Evolutionary conservation across 345 rosid genomes (phyloP), one percentile per base, ranked within the genome.

Genomic region (Lepidium africanum): DNA sequence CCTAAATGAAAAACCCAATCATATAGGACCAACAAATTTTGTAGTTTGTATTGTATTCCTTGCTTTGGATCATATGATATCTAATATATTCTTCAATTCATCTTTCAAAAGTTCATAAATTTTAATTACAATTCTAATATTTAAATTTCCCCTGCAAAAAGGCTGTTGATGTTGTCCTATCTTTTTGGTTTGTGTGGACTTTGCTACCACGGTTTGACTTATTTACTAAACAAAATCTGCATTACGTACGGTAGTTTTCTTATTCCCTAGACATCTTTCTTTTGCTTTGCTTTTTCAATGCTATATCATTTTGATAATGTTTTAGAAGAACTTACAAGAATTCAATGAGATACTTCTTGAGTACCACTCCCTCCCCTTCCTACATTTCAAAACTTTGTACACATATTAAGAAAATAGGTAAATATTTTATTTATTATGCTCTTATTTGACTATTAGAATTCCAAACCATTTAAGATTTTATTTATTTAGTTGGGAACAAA

Each of bases 11-110:
- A 56, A 63, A 49, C 46, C 67, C 77, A 72, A 72, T 63, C 71
- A 72, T 54, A 72, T 55, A 42, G 64, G 35, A 64, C 27, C 32
- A 27, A 72, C 70, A 72, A 64, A 25, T 63, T 72, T 63, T 55
- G 76, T 55, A 12, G 12, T 56, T 27, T 25, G 27, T 25, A 25
- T 25, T 25, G 27, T 25, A 54, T 51, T 60, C 75, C 9, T 61
- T 15, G 47, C 5, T 57, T 68, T 27, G 13, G 50, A 17, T 69
- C 32, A 4, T 48, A 3, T 36, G 6, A 27, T 59, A 14, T 55
- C 5, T 27, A 4, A 4, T 27, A 43, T 13, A 16, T 36, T 9
- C 7, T 38, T 50, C 55, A 32, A 21, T 21, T 21, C 2, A 21
- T 49, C 43, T 12, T 58, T 70, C 43, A 57, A 37, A 37, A 12